Base-by-base conservation (phyloP, 345 rosid genomes). In the Sisymbrium altissimum region DNA sequence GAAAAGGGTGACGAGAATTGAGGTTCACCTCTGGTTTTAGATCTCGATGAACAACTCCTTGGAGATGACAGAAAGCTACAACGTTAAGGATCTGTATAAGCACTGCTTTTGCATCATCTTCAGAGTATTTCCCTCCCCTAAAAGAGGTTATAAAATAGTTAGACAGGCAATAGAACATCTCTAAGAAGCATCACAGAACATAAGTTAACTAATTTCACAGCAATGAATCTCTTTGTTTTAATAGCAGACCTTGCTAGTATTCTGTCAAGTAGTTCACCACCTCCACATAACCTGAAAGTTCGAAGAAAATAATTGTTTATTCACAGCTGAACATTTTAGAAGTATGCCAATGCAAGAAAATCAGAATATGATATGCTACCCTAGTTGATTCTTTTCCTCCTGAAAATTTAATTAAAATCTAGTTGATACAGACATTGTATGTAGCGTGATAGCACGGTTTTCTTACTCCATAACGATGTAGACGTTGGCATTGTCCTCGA, bases 31-130 rank as follows among this genome's bases (percentile, higher is more conserved):
- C 99, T 74, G 98, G 99, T 83, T 95, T 95, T 67, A 95, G 84
- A 84, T 95, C 99, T 70, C 99, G 83, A 64, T 95, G 99, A 81
- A 90, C 96, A 66, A 95, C 97, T 21, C 99, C 99, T 71, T 95
- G 99, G 60, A 95, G 92, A 86, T 95, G 99, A 81, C 92, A 95
- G 84, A 90, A 95, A 14, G 98, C 88, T 72, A 90, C 98, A 76
- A 92, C 84, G 52, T 86, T 84, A 50, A 95, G 89, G 71, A 95
- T 90, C 78, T 92, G 99, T 72, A 84, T 85, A 83, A 95, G 74
- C 29, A 95, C 97, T 21, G 86, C 85, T 84, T 85, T 95, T 49
- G 99, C 99, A 81, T 92, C 98, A 62, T 89, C 97, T 83, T 95
- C 99, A 0, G 98, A 70, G 81, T 89, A 95, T 84, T 92, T 95